phyloP scores from a whole-genome alignment of 306 rosid species.

The Quercus robur region DNA sequence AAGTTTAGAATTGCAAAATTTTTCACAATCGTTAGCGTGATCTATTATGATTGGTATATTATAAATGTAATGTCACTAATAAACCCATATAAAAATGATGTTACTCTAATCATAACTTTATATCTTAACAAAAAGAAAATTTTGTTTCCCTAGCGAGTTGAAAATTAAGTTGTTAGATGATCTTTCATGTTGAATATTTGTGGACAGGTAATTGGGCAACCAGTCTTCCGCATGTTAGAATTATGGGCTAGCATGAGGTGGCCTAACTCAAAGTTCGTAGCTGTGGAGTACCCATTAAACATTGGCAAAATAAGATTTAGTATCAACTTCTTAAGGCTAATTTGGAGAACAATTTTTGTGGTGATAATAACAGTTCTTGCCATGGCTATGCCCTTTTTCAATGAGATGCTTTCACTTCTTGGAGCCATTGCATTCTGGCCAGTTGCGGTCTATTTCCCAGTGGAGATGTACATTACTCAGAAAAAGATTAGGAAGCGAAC shows the following conservation, averaged over 20 bases:
- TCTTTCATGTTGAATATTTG: neutral
- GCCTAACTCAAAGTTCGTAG: conserved; percentile 43
- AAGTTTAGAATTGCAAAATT: too few species aligned
- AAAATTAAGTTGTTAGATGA: neutral
- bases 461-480: conserved; percentile 53
- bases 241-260: conserved; percentile 31
- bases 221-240: conserved; percentile 42
- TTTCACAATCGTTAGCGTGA: too few species aligned
- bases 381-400: conserved; percentile 56
- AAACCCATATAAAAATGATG: too few species aligned
- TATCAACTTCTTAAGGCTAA: conserved; percentile 45
- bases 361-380: conserved; percentile 26
- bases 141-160: too few species aligned
- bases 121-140: too few species aligned
- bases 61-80: too few species aligned
- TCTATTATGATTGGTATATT: too few species aligned
- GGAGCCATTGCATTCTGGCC: conserved; percentile 71
- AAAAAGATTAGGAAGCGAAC: conserved; percentile 35
- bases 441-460: conserved; percentile 48
- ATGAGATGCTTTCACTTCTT: conserved; percentile 52
- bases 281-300: conserved; percentile 21
- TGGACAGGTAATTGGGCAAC: conserved; percentile 46
- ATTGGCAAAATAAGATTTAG: conserved; percentile 17
- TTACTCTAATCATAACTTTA: too few species aligned
- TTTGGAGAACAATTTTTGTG: conserved; percentile 52